phyloP scores from a whole-genome alignment of 1,139 yeast species.

The Candida smagusa region DNA sequence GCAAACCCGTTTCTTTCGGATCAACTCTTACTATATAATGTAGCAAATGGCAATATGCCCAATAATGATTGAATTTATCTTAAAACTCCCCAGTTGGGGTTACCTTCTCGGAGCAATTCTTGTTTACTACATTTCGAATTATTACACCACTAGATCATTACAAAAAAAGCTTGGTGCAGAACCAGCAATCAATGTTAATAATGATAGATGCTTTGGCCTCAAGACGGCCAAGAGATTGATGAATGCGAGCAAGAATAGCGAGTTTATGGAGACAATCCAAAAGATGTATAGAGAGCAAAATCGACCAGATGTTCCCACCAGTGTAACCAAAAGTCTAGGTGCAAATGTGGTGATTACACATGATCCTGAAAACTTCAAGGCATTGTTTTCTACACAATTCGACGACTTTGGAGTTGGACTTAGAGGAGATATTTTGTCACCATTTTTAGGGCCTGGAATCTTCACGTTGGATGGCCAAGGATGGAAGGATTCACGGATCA shows the following conservation, averaged over 20 bases:
- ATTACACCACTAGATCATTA: not conserved
- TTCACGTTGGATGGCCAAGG: constrained; percentile 54
- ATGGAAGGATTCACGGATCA: constrained; percentile 56
- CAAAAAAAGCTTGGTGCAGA: constrained; percentile 8
- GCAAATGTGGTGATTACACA: constrained; percentile 11
- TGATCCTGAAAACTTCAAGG: constrained; percentile 31
- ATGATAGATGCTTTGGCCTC: constrained; percentile 12
- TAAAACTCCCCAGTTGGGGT: too few relatives aligned
- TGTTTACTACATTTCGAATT: not conserved
- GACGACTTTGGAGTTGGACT: constrained; percentile 50
- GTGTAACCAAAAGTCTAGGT: constrained; percentile 13
- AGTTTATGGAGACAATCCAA: constrained; percentile 10
- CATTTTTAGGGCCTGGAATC: constrained; percentile 54
- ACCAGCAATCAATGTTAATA: constrained; percentile 1
- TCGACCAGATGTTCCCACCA: constrained; percentile 9
- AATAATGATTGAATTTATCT: too few relatives aligned
- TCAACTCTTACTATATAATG: too few relatives aligned
- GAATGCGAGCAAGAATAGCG: constrained; percentile 10
- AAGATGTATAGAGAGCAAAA: constrained; percentile 5
- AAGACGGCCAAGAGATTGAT: constrained; percentile 3
- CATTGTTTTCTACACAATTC: constrained; percentile 42
- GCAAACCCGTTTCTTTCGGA: too few relatives aligned
- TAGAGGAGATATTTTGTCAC: constrained; percentile 40
- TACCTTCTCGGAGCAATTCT: not conserved
- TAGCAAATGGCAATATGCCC: too few relatives aligned